phyloP scores from a whole-genome alignment of 129 eudicot genomes.

The Chrysanthemum makinoi region DNA sequence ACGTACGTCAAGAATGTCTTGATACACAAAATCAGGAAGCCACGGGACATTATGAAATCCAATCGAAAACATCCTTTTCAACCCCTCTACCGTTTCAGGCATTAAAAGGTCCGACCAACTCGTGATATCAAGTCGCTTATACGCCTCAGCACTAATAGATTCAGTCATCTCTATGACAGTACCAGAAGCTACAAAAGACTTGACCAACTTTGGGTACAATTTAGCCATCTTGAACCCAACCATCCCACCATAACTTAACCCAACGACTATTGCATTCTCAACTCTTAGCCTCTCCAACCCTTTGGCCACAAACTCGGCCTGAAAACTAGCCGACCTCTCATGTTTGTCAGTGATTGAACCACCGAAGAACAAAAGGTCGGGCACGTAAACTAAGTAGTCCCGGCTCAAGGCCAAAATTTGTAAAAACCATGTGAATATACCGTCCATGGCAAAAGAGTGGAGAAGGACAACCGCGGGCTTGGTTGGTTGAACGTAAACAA shows the following conservation, averaged over 20 bases:
- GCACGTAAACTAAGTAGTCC: slow-evolving; percentile 42
- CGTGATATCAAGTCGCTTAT: too few species aligned
- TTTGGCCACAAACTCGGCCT: slow-evolving; percentile 49
- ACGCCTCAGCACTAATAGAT: too few species aligned
- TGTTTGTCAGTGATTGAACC: slow-evolving; percentile 37
- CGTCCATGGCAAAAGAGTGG: slow-evolving; percentile 50
- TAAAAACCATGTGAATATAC: slow-evolving; percentile 47
- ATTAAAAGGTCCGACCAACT: slow-evolving; percentile 6
- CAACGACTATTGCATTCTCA: slow-evolving; percentile 45
- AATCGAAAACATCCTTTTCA: too few species aligned
- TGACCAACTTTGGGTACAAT: slow-evolving; percentile 47
- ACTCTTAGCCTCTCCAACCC: slow-evolving; percentile 43
- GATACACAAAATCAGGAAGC: slow-evolving; percentile 39
- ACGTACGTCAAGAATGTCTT: slow-evolving; percentile 27
- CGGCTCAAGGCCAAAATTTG: slow-evolving; percentile 36
- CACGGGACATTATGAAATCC: too few species aligned
- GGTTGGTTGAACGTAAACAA: not conserved
- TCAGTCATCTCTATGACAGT: slow-evolving; percentile 38
- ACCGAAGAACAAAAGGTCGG: slow-evolving; percentile 63
- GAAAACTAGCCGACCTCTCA: slow-evolving; percentile 41
- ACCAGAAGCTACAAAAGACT: slow-evolving; percentile 38
- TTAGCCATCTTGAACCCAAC: slow-evolving; percentile 46
- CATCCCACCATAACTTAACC: slow-evolving; percentile 37
- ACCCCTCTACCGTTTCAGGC: too few species aligned
- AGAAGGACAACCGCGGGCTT: slow-evolving; percentile 41